These are phyloP conservation scores for Mycena filopes DNA, from an alignment of 768 basidiomycete species.

Conservation along the genomic window DNA sequence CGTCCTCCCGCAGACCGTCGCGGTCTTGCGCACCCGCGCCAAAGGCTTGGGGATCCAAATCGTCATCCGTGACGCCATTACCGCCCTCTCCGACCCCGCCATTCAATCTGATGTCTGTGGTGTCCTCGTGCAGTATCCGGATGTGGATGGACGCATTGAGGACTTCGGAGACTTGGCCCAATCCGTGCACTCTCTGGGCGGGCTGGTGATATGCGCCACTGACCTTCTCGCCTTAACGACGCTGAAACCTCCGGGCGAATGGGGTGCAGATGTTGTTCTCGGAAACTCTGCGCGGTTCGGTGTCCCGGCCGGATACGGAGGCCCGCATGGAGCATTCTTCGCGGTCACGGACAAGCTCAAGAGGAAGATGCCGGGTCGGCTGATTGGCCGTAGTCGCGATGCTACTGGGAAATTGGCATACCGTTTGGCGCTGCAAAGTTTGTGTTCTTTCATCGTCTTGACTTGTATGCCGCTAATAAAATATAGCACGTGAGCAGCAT, in stretches of 20 bases:
- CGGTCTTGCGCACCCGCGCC: conserved; percentile 90
- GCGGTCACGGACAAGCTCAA: conserved; percentile 92
- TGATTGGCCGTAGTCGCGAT: conserved; percentile 93
- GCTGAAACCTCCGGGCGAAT: conserved; percentile 96
- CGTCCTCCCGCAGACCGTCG: conserved; percentile 89
- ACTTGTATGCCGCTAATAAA: not conserved
- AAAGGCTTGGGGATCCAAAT: conserved; percentile 94
- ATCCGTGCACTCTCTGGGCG: conserved; percentile 77
- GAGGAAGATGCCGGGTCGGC: conserved; percentile 97
- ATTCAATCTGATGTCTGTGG: conserved; percentile 79
- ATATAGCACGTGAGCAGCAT: conserved; percentile 91
- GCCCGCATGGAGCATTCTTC: conserved; percentile 98
- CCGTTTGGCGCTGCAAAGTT: conserved; percentile 93
- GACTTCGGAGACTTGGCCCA: conserved; percentile 76
- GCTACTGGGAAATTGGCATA: conserved; percentile 88
- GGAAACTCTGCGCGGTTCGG: conserved; percentile 98
- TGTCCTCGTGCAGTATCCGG: conserved; percentile 93
- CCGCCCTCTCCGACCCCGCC: conserved; percentile 61
- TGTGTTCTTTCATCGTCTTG: conserved; percentile 50
- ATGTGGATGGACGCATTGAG: conserved; percentile 84
- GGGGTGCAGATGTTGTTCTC: conserved; percentile 96
- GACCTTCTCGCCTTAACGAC: conserved; percentile 93
- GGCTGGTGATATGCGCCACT: conserved; percentile 88
- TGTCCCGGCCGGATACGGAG: conserved; percentile 96
- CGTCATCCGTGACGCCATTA: conserved; percentile 69